phyloP scores from a whole-genome alignment of 768 basidiomycete species.

The Sarcodon aspratus region DNA sequence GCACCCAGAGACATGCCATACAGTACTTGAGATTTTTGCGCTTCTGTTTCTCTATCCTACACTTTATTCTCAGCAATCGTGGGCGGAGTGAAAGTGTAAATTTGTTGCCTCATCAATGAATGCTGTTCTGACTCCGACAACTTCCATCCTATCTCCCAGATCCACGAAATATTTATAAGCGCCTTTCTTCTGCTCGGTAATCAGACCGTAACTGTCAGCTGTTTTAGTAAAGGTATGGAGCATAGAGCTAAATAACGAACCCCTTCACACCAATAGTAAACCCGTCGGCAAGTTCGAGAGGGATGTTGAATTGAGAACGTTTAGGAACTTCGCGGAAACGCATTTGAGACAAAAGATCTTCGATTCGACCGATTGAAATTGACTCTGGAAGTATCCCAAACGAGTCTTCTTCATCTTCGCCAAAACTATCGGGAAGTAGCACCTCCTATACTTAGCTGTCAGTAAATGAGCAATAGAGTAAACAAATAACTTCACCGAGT shows the following conservation, averaged over 20 bases:
- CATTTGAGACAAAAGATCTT: conserved; percentile 73
- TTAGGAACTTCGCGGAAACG: conserved; percentile 76
- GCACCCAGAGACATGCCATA: conserved; percentile 31
- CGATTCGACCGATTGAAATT: conserved; percentile 66
- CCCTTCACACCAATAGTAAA: conserved; percentile 78
- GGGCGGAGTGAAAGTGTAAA: not conserved
- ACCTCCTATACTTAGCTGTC: conserved; percentile 35
- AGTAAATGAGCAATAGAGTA: not conserved
- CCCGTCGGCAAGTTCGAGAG: conserved; percentile 65
- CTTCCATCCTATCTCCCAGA: conserved; percentile 66
- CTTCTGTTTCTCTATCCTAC: conserved; percentile 24
- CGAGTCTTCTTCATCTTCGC: conserved; percentile 42
- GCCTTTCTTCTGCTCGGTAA: conserved; percentile 84
- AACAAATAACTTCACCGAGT: conserved; percentile 40
- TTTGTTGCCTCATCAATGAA: conserved; percentile 65
- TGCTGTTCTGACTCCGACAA: conserved; percentile 55
- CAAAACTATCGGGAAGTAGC: conserved; percentile 37
- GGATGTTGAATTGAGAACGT: conserved; percentile 70
- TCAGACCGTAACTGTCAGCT: conserved; percentile 61
- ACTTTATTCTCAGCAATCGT: not conserved
- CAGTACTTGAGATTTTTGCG: conserved; percentile 22
- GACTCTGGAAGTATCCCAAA: conserved; percentile 46
- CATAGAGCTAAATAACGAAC: conserved; percentile 23
- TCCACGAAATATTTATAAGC: conserved; percentile 76
- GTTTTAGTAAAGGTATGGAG: not conserved